Conservation (phyloP, 1,284 basidiomycete species). For the Malassezia japonica region DNA sequence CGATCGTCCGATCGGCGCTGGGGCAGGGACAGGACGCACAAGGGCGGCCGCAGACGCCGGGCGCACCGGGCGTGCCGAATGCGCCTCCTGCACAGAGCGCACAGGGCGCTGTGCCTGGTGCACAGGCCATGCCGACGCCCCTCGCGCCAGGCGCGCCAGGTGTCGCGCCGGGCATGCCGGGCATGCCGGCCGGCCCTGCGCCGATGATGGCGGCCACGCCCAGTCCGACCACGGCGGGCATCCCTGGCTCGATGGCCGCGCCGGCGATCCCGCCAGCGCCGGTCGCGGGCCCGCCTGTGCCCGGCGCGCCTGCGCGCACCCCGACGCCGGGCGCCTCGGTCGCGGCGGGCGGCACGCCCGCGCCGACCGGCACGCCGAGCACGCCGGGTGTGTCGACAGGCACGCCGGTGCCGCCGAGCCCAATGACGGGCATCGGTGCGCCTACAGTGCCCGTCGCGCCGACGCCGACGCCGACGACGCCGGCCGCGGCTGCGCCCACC, state of each 20-base stretch:
- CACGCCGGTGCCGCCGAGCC: neutral
- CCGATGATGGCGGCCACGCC: neutral
- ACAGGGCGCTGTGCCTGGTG: neutral
- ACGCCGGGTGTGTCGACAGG: slow-evolving; percentile 52
- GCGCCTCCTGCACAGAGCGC: neutral
- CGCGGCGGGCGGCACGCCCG: neutral
- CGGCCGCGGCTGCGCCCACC: slow-evolving; percentile 2
- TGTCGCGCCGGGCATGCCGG: neutral
- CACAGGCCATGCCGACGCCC: neutral
- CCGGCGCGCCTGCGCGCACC: slow-evolving; percentile 10
- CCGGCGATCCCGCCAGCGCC: neutral
- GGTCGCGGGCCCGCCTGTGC: slow-evolving; percentile 1
- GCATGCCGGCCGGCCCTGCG: neutral
- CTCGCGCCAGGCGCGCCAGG: neutral
- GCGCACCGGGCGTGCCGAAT: neutral
- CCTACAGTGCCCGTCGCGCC: slow-evolving; percentile 17
- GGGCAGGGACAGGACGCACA: neutral
- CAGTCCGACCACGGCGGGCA: neutral
- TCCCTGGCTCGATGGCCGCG: neutral
- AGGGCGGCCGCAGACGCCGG: neutral
- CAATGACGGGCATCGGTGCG: slow-evolving; percentile 19
- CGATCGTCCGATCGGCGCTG: slow-evolving; percentile 6
- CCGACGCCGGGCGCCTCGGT: slow-evolving; percentile 14
- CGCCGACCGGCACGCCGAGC: slow-evolving; percentile 5
- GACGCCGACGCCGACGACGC: slow-evolving; percentile 10